Evolutionary conservation across 257 asterid species (phyloP).

Genomic region (Plantago elongata): DNA sequence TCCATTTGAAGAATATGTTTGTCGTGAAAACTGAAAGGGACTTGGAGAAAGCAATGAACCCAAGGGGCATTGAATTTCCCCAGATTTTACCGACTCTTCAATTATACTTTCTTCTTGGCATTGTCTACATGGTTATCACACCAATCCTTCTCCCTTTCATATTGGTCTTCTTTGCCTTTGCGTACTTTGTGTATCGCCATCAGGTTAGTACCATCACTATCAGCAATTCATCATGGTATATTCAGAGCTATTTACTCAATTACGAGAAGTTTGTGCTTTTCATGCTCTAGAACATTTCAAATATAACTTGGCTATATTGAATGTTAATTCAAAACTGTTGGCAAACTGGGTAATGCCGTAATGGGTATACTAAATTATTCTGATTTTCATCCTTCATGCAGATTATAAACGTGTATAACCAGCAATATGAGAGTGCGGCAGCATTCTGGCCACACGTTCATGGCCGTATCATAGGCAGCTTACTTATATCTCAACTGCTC

Average conservation of each 20-base stretch:
- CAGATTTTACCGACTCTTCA: constrained; percentile 86
- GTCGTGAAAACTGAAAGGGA: constrained; percentile 91
- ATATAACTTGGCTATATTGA: neutral
- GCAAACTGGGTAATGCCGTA: too few relatives aligned
- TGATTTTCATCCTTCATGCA: constrained; percentile 21
- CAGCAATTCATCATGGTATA: too few relatives aligned
- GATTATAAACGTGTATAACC: constrained; percentile 89
- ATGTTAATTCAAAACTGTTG: too few relatives aligned
- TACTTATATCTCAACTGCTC: constrained; percentile 83
- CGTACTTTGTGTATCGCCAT: constrained; percentile 89
- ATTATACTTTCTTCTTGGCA: constrained; percentile 82
- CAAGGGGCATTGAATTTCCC: constrained; percentile 71
- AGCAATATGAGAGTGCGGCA: constrained; percentile 85
- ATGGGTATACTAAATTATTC: neutral
- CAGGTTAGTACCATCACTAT: constrained; percentile 48
- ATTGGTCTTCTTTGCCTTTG: constrained; percentile 83
- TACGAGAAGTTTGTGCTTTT: too few relatives aligned
- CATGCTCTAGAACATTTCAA: too few relatives aligned
- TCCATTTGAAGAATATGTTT: constrained; percentile 81
- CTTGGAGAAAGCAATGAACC: constrained; percentile 77
- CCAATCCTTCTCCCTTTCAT: constrained; percentile 95
- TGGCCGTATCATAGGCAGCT: constrained; percentile 79
- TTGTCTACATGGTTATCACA: constrained; percentile 83
- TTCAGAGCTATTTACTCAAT: too few relatives aligned
- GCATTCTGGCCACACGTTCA: constrained; percentile 99